Conservation (phyloP, 108 stramenopile genomes). For the Schizochytrium sp. region DNA sequence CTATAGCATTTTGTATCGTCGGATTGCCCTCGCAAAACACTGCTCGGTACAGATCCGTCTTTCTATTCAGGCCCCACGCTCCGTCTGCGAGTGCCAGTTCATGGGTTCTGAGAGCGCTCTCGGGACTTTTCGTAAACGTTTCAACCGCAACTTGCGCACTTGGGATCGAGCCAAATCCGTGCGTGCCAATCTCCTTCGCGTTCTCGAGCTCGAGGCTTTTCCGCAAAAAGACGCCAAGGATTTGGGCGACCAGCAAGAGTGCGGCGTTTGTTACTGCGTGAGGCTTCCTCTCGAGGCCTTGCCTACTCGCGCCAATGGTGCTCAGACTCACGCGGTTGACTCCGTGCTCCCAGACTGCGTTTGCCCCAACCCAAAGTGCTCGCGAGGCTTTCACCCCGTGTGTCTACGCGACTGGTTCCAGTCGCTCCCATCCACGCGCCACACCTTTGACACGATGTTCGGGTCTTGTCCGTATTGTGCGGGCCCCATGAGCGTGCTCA, state of each 20-base stretch:
- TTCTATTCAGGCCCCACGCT: neutral
- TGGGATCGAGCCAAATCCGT: neutral
- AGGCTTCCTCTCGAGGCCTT: neutral
- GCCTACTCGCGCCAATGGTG: neutral
- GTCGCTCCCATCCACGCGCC: neutral
- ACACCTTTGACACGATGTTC: constrained; percentile 1
- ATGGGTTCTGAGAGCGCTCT: neutral
- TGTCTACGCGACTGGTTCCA: neutral
- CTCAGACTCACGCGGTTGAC: neutral
- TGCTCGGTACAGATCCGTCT: neutral
- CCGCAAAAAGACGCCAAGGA: constrained; percentile 1
- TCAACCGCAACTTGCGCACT: neutral
- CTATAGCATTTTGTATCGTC: neutral
- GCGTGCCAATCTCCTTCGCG: neutral
- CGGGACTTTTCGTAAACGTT: neutral
- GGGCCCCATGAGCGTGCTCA: neutral
- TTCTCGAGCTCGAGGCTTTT: neutral
- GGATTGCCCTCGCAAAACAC: neutral
- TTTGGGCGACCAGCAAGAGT: neutral
- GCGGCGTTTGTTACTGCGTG: neutral
- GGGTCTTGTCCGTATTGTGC: neutral
- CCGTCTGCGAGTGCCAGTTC: constrained; percentile 10
- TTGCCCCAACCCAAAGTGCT: neutral
- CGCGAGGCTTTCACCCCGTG: neutral
- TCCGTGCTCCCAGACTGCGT: neutral